Evolutionary conservation across 192 early-diverging fungal species (phyloP).

Genomic region (Mortierella hygrophila): DNA sequence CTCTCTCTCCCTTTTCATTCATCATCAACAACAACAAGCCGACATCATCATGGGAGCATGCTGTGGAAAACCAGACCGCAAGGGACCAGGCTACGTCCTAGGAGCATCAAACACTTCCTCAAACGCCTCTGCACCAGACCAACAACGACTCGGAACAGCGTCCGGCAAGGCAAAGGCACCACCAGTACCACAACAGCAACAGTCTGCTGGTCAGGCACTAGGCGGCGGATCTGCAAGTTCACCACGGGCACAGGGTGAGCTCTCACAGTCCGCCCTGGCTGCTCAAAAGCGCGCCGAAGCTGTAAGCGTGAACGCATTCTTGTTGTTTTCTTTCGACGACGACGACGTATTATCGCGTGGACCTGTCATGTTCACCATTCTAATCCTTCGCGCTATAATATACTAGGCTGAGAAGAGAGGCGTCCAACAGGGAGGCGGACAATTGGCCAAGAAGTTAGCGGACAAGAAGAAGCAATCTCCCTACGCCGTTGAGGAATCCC

Average conservation of each 20-base stretch:
- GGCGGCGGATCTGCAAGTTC: conserved; percentile 11
- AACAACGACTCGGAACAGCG: conserved; percentile 11
- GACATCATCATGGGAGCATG: conserved; percentile 39
- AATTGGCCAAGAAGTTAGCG: conserved; percentile 43
- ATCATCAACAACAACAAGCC: background rate
- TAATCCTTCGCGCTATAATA: background rate
- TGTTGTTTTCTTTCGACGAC: too few relatives aligned
- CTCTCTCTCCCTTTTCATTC: background rate
- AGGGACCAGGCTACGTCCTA: conserved; percentile 43
- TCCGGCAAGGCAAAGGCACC: conserved; percentile 4
- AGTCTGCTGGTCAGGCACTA: conserved; percentile 14
- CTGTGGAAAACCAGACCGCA: conserved; percentile 49
- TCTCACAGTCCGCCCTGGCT: conserved; percentile 48
- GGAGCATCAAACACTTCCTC: conserved; percentile 36
- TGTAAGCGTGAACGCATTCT: conserved; percentile 7
- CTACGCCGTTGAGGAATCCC: conserved; percentile 28
- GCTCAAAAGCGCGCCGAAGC: conserved; percentile 49
- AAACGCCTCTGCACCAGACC: conserved; percentile 19
- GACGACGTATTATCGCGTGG: background rate
- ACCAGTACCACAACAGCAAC: conserved; percentile 4
- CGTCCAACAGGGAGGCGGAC: conserved; percentile 44
- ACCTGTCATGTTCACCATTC: background rate
- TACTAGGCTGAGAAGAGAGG: conserved; percentile 46
- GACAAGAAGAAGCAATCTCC: conserved; percentile 39
- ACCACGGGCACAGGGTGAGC: conserved; percentile 18